phyloP scores from a whole-genome alignment of 2,329 filamentous ascomycete genomes.

The Scedosporium apiospermum region DNA sequence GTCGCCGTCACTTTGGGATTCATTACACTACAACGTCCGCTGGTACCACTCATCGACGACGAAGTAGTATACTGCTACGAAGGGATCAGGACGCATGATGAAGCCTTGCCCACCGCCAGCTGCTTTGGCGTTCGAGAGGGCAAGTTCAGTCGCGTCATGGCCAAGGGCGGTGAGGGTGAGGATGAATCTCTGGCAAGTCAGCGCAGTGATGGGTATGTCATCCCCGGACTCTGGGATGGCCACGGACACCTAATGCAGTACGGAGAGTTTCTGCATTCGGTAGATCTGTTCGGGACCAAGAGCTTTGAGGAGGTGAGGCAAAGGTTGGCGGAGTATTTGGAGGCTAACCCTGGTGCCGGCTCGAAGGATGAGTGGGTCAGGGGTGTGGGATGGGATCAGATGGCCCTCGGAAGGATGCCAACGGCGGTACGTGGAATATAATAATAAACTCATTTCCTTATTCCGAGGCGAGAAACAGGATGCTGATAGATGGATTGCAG shows the following conservation, averaged over 20 bases:
- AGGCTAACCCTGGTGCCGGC: constrained; percentile 39
- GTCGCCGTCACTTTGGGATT: constrained; percentile 1
- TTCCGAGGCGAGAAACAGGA: not conserved
- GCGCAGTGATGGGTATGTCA: constrained; percentile 36
- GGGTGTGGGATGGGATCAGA: constrained; percentile 64
- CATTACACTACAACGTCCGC: constrained; percentile 1
- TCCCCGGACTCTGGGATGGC: constrained; percentile 62
- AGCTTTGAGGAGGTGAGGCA: constrained; percentile 44
- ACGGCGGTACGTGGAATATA: constrained; percentile 39
- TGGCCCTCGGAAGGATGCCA: constrained; percentile 54
- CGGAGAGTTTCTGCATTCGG: constrained; percentile 58
- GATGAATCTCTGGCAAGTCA: constrained; percentile 11
- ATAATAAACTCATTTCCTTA: not conserved
- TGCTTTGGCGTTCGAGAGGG: constrained; percentile 50
- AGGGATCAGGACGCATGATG: constrained; percentile 25
- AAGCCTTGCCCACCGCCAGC: constrained; percentile 26
- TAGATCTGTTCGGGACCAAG: constrained; percentile 51
- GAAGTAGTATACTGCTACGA: constrained; percentile 27
- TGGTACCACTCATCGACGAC: not conserved
- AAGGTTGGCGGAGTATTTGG: constrained; percentile 43
- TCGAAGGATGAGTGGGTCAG: constrained; percentile 50
- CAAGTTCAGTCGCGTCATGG: constrained; percentile 38
- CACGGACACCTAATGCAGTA: constrained; percentile 60
- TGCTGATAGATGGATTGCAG: not conserved
- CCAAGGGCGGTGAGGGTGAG: constrained; percentile 19